Conservation (phyloP, 768 basidiomycete genomes). For the Leucosporidium creatinivorum region DNA sequence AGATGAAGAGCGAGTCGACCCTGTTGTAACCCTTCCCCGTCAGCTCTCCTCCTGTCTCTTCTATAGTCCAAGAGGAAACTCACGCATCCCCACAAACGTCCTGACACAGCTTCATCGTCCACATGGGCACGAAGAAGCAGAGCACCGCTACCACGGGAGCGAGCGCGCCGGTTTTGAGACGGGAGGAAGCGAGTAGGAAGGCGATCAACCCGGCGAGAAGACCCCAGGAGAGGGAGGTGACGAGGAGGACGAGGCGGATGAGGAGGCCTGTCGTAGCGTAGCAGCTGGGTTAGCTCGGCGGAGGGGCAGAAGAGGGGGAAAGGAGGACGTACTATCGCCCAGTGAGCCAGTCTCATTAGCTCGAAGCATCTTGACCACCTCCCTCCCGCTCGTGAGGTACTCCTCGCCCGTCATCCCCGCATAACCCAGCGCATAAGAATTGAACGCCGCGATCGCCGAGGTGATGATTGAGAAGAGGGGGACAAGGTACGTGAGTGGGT, state of each 20-base stretch:
- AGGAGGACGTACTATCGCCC: slow-evolving; percentile 20
- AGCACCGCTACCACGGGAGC: slow-evolving; percentile 69
- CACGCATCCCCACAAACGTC: slow-evolving; percentile 18
- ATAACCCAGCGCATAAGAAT: slow-evolving; percentile 63
- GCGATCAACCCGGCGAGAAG: slow-evolving; percentile 73
- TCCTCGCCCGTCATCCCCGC: slow-evolving; percentile 66
- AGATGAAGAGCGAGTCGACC: slow-evolving; percentile 21
- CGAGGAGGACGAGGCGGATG: slow-evolving; percentile 55
- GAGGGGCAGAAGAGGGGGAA: not conserved
- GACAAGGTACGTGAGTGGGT: slow-evolving; percentile 38
- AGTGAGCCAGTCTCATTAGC: slow-evolving; percentile 49
- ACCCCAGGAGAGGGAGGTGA: slow-evolving; percentile 67
- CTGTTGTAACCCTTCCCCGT: too few species aligned
- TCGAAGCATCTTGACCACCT: slow-evolving; percentile 54
- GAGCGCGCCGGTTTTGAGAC: slow-evolving; percentile 53
- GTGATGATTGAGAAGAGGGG: slow-evolving; percentile 43
- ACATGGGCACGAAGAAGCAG: slow-evolving; percentile 21
- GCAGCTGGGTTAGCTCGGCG: not conserved
- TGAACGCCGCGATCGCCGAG: slow-evolving; percentile 49
- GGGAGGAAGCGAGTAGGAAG: slow-evolving; percentile 84
- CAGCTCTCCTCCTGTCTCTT: too few species aligned
- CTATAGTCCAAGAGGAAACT: not conserved
- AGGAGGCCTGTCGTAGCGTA: slow-evolving; percentile 55
- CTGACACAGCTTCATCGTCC: slow-evolving; percentile 22
- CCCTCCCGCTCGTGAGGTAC: slow-evolving; percentile 56